Evolutionary conservation across 2,329 filamentous ascomycete species (phyloP).

Genomic region (Ophiocordyceps polyrhachis-furcata): DNA sequence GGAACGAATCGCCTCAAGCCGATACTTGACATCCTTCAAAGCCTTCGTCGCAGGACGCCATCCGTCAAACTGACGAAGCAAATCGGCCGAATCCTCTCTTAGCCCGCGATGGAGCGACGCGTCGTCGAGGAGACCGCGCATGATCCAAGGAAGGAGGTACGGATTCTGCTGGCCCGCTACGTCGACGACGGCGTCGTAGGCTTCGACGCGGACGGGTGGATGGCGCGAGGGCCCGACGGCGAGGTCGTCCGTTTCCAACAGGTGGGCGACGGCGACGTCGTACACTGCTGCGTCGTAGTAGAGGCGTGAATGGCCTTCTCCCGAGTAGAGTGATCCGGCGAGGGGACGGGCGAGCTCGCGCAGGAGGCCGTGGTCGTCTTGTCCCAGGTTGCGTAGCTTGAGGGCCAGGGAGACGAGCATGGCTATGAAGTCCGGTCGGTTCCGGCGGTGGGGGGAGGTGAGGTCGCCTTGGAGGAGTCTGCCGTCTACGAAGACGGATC

Average conservation of each 20-base stretch:
- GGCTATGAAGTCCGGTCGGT: conserved; percentile 65
- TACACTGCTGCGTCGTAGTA: conserved; percentile 86
- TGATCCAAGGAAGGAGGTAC: conserved; percentile 85
- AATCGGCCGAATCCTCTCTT: conserved; percentile 53
- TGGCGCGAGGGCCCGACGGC: conserved; percentile 24
- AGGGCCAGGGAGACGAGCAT: conserved; percentile 85
- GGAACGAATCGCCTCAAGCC: conserved; percentile 77
- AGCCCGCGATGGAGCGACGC: conserved; percentile 73
- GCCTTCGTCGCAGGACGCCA: conserved; percentile 87
- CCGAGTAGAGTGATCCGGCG: conserved; percentile 77
- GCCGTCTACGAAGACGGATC: conserved; percentile 90
- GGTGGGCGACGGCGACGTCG: conserved; percentile 53
- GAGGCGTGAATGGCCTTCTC: conserved; percentile 81
- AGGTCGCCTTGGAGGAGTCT: conserved; percentile 42
- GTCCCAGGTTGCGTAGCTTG: conserved; percentile 81
- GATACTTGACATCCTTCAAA: conserved; percentile 87
- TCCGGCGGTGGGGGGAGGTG: conserved; percentile 33
- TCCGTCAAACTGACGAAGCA: conserved; percentile 77
- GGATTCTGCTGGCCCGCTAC: conserved; percentile 41
- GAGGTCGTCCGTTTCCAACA: conserved; percentile 47
- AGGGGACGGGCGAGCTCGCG: conserved; percentile 76
- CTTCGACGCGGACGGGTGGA: conserved; percentile 11
- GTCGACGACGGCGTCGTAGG: conserved; percentile 4
- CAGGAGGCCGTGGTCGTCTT: conserved; percentile 84
- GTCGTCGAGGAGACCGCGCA: conserved; percentile 84